phyloP scores from a whole-genome alignment of 768 basidiomycete genomes.

The Lactarius tabidus region DNA sequence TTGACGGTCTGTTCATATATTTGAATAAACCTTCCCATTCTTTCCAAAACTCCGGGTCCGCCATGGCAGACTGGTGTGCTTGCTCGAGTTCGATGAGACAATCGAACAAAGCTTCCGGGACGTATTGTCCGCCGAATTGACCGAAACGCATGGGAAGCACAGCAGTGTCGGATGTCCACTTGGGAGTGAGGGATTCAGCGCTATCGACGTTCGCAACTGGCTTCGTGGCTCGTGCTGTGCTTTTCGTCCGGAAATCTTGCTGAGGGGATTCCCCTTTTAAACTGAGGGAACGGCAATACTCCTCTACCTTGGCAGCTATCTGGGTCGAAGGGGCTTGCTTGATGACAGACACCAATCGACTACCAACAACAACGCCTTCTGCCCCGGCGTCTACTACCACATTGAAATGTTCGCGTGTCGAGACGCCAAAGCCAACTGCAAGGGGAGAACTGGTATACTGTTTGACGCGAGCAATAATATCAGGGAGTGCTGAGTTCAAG shows the following conservation, averaged over 20 bases:
- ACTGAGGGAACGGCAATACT: slow-evolving; percentile 71
- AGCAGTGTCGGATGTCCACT: slow-evolving; percentile 36
- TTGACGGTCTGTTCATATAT: slow-evolving; percentile 94
- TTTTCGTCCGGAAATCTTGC: slow-evolving; percentile 23
- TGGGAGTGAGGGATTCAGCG: slow-evolving; percentile 31
- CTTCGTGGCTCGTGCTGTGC: slow-evolving; percentile 34
- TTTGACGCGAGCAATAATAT: slow-evolving; percentile 80
- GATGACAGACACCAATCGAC: slow-evolving; percentile 76
- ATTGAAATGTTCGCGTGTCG: slow-evolving; percentile 85
- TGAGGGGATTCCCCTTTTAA: slow-evolving; percentile 36
- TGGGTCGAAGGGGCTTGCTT: slow-evolving; percentile 53
- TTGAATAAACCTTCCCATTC: slow-evolving; percentile 84
- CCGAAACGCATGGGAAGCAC: slow-evolving; percentile 84
- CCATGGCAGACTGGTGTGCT: slow-evolving; percentile 82
- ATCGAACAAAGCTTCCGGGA: slow-evolving; percentile 94
- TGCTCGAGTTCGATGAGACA: slow-evolving; percentile 86
- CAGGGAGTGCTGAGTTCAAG: slow-evolving; percentile 75
- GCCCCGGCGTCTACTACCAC: slow-evolving; percentile 83
- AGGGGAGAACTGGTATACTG: slow-evolving; percentile 75
- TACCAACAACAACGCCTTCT: slow-evolving; percentile 93
- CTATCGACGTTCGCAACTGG: slow-evolving; percentile 34
- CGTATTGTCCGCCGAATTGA: slow-evolving; percentile 95
- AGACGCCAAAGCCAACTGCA: slow-evolving; percentile 96
- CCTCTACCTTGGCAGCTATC: slow-evolving; percentile 53
- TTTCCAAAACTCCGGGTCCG: slow-evolving; percentile 88